These are phyloP conservation scores for Clarkia xantiana DNA, from an alignment of 345 rosid species.

Conservation along the genomic window DNA sequence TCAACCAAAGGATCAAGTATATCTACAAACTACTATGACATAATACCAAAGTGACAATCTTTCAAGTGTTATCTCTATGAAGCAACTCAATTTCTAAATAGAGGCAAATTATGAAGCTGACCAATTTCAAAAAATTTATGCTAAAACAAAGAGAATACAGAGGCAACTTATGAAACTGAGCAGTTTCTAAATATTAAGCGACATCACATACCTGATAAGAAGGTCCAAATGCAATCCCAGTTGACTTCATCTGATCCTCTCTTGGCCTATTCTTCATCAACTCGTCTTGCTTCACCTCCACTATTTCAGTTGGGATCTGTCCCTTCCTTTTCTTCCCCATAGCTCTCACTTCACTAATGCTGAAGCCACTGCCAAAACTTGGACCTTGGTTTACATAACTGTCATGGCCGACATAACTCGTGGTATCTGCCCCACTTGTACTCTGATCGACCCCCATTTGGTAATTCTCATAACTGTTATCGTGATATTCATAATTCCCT, in stretches of 20 bases:
- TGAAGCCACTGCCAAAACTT: slow-evolving; percentile 12
- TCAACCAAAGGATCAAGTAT: too few relatives aligned
- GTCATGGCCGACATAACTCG: slow-evolving; percentile 2
- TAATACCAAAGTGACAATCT: too few relatives aligned
- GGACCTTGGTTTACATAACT: neutral
- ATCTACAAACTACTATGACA: too few relatives aligned
- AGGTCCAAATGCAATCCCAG: slow-evolving; percentile 95
- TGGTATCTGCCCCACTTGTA: slow-evolving; percentile 1
- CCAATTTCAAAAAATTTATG: too few relatives aligned
- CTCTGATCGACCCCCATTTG: slow-evolving; percentile 6
- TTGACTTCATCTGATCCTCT: slow-evolving; percentile 67
- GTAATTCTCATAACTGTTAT: slow-evolving; percentile 15
- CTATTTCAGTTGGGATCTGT: slow-evolving; percentile 46
- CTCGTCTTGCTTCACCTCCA: slow-evolving; percentile 95
- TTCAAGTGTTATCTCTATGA: too few relatives aligned
- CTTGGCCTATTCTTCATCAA: slow-evolving; percentile 88
- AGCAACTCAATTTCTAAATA: too few relatives aligned
- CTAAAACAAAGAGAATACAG: too few relatives aligned
- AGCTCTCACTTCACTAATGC: slow-evolving; percentile 23
- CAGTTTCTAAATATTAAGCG: neutral
- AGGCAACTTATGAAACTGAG: neutral
- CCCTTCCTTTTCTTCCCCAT: slow-evolving; percentile 69
- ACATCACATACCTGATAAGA: slow-evolving; percentile 51
- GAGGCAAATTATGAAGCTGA: too few relatives aligned
- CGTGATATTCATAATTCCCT: slow-evolving; percentile 22